phyloP scores from a whole-genome alignment of 2,329 filamentous ascomycete species.

The Boeremia exigua region DNA sequence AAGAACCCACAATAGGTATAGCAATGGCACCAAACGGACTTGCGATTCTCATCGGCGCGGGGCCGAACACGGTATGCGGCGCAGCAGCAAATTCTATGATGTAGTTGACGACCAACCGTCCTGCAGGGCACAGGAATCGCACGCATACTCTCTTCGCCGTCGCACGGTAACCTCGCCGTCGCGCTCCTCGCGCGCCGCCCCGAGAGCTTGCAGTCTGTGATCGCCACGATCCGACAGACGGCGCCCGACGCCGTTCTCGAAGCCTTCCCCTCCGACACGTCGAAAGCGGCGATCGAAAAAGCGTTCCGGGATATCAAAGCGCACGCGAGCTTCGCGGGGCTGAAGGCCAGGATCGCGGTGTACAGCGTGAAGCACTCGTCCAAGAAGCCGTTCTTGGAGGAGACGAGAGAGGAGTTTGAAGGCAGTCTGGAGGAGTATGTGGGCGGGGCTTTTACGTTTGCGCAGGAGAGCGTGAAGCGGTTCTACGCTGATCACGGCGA shows the following conservation, averaged over 20 bases:
- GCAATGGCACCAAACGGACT: conserved; percentile 39
- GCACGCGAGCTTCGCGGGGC: conserved; percentile 55
- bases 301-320: conserved; percentile 58
- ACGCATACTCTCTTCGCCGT: conserved; percentile 58
- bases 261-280: conserved; percentile 60
- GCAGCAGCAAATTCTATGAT: too few species aligned
- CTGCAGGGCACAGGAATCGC: conserved; percentile 62
- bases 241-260: conserved; percentile 56
- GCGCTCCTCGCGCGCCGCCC: conserved; percentile 60
- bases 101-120: neutral
- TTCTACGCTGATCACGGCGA: conserved; percentile 61
- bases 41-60: conserved; percentile 44
- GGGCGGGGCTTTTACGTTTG: conserved; percentile 62
- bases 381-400: conserved; percentile 62
- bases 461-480: conserved; percentile 59
- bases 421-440: conserved; percentile 59
- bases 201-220: conserved; percentile 54
- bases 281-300: conserved; percentile 54
- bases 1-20: neutral
- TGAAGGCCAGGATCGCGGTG: conserved; percentile 61
- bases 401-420: conserved; percentile 56
- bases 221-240: conserved; percentile 50
- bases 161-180: conserved; percentile 62
- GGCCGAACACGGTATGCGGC: conserved; percentile 42
- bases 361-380: conserved; percentile 63